Conservation (phyloP, 2,329 filamentous ascomycete genomes). For the Orbilia blumenaviensis region DNA sequence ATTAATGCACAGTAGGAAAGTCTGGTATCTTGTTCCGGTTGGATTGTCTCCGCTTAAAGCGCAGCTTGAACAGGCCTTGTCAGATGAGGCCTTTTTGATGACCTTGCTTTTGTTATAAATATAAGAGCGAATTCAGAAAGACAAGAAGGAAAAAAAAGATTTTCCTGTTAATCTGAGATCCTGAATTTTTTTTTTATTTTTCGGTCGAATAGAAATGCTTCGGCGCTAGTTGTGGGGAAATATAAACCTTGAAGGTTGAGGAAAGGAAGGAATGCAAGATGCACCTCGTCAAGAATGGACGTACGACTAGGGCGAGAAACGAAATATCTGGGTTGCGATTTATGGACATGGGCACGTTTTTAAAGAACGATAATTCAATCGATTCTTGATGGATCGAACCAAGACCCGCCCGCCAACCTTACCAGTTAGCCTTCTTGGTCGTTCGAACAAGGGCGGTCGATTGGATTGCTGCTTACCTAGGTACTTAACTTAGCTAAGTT, state of each 20-base stretch:
- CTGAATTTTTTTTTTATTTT: conserved; percentile 13
- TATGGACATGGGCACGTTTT: conserved; percentile 43
- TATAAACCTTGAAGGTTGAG: conserved; percentile 27
- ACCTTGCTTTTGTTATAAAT: conserved; percentile 50
- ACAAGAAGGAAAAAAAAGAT: conserved; percentile 7
- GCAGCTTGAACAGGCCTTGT: conserved; percentile 33
- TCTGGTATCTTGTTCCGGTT: conserved; percentile 37
- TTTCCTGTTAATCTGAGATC: conserved; percentile 17
- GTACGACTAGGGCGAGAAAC: conserved; percentile 42
- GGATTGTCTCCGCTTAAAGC: conserved; percentile 49
- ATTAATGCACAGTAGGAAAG: conserved; percentile 29
- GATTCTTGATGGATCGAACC: conserved; percentile 29
- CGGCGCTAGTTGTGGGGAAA: conserved; percentile 48
- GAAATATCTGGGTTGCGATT: conserved; percentile 31
- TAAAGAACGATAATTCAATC: conserved; percentile 38
- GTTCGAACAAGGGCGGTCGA: conserved; percentile 23
- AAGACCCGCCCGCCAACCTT: conserved; percentile 37
- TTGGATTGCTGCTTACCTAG: conserved; percentile 19
- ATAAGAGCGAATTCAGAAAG: conserved; percentile 31
- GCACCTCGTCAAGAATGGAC: conserved; percentile 23
- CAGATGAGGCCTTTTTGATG: conserved; percentile 47
- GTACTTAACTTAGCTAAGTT: too few species aligned
- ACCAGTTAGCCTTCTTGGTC: conserved; percentile 42
- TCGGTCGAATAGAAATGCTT: conserved; percentile 23
- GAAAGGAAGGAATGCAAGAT: conserved; percentile 20